Evolutionary conservation across 169 alveolate species (phyloP).

Genomic region (Plasmodium ovale): DNA sequence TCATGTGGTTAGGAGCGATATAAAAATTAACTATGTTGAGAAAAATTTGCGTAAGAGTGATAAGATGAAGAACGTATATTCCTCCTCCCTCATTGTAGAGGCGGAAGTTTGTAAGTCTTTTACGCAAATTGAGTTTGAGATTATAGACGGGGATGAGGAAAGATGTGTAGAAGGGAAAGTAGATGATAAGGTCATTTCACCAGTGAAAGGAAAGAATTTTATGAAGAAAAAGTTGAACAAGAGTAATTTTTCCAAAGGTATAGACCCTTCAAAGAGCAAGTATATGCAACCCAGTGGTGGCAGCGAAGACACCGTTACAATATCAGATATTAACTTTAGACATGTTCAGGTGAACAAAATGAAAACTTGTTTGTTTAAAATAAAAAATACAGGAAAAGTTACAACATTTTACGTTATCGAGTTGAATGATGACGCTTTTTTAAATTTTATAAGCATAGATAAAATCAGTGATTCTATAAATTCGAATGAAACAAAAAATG

Average conservation of each 20-base stretch:
- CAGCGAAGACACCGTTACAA: slow-evolving; percentile 2
- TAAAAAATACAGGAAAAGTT: slow-evolving; percentile 68
- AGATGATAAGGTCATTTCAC: neutral
- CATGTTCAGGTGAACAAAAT: slow-evolving; percentile 47
- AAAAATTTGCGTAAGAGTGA: slow-evolving; percentile 13
- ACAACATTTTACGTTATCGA: slow-evolving; percentile 23
- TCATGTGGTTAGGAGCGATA: slow-evolving; percentile 16
- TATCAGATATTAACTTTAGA: slow-evolving; percentile 39
- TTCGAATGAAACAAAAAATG: slow-evolving; percentile 49
- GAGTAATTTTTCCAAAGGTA: neutral
- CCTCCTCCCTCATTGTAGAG: slow-evolving; percentile 5
- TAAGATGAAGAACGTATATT: slow-evolving; percentile 15
- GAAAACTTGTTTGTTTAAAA: slow-evolving; percentile 47
- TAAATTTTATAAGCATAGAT: slow-evolving; percentile 37
- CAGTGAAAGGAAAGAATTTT: no score
- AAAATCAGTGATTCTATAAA: slow-evolving; percentile 22
- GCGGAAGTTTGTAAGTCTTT: slow-evolving; percentile 65
- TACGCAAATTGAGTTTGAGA: slow-evolving; percentile 31
- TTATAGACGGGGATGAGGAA: slow-evolving; percentile 10
- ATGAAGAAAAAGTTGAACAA: neutral
- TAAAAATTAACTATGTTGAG: slow-evolving; percentile 52
- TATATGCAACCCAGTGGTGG: neutral
- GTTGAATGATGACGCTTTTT: slow-evolving; percentile 41
- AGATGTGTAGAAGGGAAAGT: neutral
- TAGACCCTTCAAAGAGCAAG: neutral